Evolutionary conservation across 2,329 filamentous ascomycete genomes (phyloP), one percentile per base, ranked within the genome.

Genomic region (Bipolaris sorokiniana): DNA sequence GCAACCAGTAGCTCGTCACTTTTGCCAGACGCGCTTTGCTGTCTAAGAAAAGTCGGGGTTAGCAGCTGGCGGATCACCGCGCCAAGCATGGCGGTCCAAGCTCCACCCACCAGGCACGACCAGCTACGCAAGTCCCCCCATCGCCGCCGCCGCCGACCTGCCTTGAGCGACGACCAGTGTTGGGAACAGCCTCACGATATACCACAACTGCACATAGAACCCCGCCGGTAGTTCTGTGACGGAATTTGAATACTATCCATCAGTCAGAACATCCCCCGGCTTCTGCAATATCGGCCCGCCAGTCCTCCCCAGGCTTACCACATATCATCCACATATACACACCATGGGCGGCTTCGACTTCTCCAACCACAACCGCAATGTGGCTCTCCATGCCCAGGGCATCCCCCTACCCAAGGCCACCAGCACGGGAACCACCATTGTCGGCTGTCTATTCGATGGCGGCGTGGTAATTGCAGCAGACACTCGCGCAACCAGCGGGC

Each of bases 291-390:
- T 10, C 47, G 15, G 13, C 33, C 31, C 9, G 7, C 18, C 26
- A 38, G 16, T 18, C 23, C 26, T 38, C 33, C 22, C 16, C 45
- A 47, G 40, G 36, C 13, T 15, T 20, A 51, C 34, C 23, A 42
- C 40, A 22, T 15, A 48, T 36, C 23, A 50, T 36, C 23, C 42
- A 7, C 40, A 26, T 45, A 48, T 42, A 51, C 9, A 45, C 26
- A 88, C 75, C 72, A 99, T 99, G 95, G 89, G 91, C 72, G 72
- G 72, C 69, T 75, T 75, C 70, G 72, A 98, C 83, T 99, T 99
- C 86, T 96, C 92, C 79, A 99, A 99, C 86, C 95, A 98, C 87
- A 97, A 97, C 86, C 92, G 95, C 84, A 99, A 99, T 87, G 88
- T 90, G 77, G 94, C 94, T 65, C 88, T 99, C 69, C 94, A 98